Evolutionary conservation across 2,329 filamentous ascomycete genomes (phyloP).

Genomic region (Paradendryphiella salina): DNA sequence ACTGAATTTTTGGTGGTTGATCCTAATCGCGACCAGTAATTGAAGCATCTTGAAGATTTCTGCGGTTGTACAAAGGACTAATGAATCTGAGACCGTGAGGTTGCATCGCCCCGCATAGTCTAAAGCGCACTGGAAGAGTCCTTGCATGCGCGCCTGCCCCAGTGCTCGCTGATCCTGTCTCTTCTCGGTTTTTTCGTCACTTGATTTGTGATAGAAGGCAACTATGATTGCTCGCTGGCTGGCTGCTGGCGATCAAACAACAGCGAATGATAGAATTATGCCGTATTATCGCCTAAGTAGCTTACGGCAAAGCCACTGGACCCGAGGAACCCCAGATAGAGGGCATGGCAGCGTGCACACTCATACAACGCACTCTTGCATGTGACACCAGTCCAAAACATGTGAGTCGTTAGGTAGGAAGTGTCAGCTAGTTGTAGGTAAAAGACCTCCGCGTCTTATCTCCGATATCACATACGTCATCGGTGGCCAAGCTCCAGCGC

Average conservation of each 20-base stretch:
- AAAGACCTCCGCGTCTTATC: neutral
- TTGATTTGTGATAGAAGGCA: no score
- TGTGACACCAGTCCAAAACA: no score
- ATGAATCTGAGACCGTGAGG: slow-evolving; percentile 85
- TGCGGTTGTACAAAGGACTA: slow-evolving; percentile 76
- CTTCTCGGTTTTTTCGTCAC: no score
- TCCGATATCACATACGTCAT: slow-evolving; percentile 10
- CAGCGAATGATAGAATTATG: slow-evolving; percentile 81
- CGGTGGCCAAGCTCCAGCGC: slow-evolving; percentile 1
- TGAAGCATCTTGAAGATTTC: slow-evolving; percentile 80
- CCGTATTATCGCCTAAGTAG: slow-evolving; percentile 55
- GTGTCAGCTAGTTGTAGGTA: neutral
- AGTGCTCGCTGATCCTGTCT: slow-evolving; percentile 71
- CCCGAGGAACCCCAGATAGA: no score
- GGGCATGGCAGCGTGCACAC: no score
- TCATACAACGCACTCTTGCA: no score
- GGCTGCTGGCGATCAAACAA: no score
- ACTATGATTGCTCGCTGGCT: no score
- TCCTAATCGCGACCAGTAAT: slow-evolving; percentile 76
- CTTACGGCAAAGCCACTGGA: no score
- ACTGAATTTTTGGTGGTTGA: slow-evolving; percentile 89
- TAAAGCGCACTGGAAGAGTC: slow-evolving; percentile 96
- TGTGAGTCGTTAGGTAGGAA: no score
- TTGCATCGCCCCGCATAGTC: slow-evolving; percentile 87
- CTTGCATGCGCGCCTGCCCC: slow-evolving; percentile 85